Conservation (phyloP, 352 stramenopile genomes). For the Pythium phragmiticola region DNA sequence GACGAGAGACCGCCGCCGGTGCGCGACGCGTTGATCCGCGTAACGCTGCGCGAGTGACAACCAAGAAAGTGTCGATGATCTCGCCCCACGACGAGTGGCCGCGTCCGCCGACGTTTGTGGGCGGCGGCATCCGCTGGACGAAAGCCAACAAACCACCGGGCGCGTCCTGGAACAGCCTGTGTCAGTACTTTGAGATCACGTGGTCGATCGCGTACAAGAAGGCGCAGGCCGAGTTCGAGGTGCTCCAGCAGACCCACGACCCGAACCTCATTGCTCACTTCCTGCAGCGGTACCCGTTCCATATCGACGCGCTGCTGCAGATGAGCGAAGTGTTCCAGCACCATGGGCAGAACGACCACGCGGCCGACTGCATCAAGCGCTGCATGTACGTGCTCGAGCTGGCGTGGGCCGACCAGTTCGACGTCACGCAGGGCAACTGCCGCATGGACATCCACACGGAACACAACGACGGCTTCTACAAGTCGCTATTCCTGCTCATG, state of each 20-base stretch:
- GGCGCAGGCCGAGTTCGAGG: conserved; percentile 81
- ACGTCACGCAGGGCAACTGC: conserved; percentile 76
- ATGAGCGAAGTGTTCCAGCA: conserved; percentile 89
- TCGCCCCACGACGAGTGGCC: conserved; percentile 82
- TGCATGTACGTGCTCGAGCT: conserved; percentile 85
- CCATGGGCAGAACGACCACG: conserved; percentile 86
- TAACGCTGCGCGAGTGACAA: conserved; percentile 51
- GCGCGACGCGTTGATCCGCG: conserved; percentile 58
- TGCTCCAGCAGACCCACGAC: conserved; percentile 81
- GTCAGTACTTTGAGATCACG: conserved; percentile 82
- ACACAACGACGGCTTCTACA: conserved; percentile 79
- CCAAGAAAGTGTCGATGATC: conserved; percentile 77
- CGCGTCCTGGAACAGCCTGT: conserved; percentile 61
- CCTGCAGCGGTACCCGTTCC: conserved; percentile 80
- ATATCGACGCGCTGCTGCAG: conserved; percentile 80
- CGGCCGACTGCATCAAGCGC: conserved; percentile 80
- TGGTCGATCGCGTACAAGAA: conserved; percentile 90
- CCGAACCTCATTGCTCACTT: conserved; percentile 82
- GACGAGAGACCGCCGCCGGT: conserved; percentile 31
- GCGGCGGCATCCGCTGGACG: conserved; percentile 83
- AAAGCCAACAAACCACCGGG: conserved; percentile 73
- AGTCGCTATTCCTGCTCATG: conserved; percentile 75
- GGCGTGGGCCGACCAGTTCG: conserved; percentile 81
- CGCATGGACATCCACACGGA: conserved; percentile 80
- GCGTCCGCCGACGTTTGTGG: conserved; percentile 83